Base-by-base conservation (phyloP, 2,329 filamentous ascomycete species). In the Xylaria polymorpha region DNA sequence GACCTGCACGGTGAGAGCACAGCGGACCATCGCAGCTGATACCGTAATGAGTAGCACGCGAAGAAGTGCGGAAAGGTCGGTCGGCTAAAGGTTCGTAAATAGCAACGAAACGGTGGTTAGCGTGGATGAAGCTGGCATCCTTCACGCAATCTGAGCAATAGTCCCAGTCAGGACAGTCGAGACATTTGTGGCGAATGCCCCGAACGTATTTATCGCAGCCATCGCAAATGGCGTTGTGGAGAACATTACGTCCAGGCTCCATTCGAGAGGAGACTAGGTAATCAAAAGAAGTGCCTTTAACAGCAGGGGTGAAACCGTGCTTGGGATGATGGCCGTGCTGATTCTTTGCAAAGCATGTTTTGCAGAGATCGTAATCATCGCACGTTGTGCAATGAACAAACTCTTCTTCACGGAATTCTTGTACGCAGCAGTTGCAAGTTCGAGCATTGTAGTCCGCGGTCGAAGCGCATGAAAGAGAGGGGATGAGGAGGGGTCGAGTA, bases 91-190 rank as follows among this genome's bases (percentile, higher is more conserved):
- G 88, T 75, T 94, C 92, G 77, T 96, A 97, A 73, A 99, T 87
- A 50, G 94, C 89, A 14, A 93, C 93, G 78, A 99, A 98, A 73
- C 94, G 92, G 81, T 99, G 96, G 65, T 87, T 86, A 20, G 93
- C 89, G 79, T 99, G 97, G 59, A 87, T 89, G 75, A 89, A 86
- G 69, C 82, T 81, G 53, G 93, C 91, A 73, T 86, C 88, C 75
- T 85, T 82, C 67, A 93, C 81, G 81, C 97, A 99, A 9, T 88
- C 84, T 29, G 87, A 86, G 85, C 96, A 99, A 83, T 93, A 98
- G 78, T 99, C 96, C 92, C 94, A 99, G 81, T 99, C 96, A 51
- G 97, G 96, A 84, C 96, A 99, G 79, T 94, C 91, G 72, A 98
- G 86, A 80, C 96, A 99, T 86, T 99, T 99, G 88, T 98, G 92